Percentiles rank a stretch among this genome's conserved stretches.
Evolutionary conservation across 1,284 basidiomycete species (phyloP).

Genomic region (Papiliotrema flavescens): DNA sequence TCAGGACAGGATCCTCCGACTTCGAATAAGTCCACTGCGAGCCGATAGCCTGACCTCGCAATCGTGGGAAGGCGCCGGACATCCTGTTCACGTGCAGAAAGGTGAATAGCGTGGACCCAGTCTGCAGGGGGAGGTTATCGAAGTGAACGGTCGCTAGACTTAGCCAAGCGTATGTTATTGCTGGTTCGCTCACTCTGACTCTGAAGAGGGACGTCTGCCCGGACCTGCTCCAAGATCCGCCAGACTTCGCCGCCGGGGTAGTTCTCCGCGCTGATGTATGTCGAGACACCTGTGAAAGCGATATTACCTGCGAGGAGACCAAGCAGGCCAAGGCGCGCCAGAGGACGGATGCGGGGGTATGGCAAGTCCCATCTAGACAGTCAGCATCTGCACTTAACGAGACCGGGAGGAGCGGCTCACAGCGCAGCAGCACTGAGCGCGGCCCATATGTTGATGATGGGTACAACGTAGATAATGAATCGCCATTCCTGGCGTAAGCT

Average conservation of each 20-base stretch:
- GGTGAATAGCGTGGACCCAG: constrained; percentile 83
- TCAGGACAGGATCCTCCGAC: constrained; percentile 58
- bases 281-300: constrained; percentile 55
- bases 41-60: constrained; percentile 64
- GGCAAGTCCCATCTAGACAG: constrained; percentile 22
- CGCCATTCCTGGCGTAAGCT: constrained; percentile 71
- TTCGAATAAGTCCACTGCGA: constrained; percentile 48
- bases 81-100: constrained; percentile 49
- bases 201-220: no score
- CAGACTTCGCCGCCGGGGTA: constrained; percentile 88
- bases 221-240: constrained; percentile 55
- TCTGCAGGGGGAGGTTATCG: constrained; percentile 57
- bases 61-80: constrained; percentile 7
- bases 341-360: constrained; percentile 1
- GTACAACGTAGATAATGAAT: constrained; percentile 84
- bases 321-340: constrained; percentile 45
- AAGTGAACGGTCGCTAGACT: not conserved
- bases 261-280: constrained; percentile 65
- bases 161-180: constrained; percentile 17
- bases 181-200: no score
- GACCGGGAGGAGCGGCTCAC: constrained; percentile 4
- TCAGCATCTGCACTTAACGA: no score
- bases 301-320: constrained; percentile 56
- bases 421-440: constrained; percentile 55
- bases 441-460: constrained; percentile 74